These are phyloP conservation scores for Rhizophagus clarus DNA, from an alignment of 192 early-diverging fungal genomes.

Conservation along the genomic window DNA sequence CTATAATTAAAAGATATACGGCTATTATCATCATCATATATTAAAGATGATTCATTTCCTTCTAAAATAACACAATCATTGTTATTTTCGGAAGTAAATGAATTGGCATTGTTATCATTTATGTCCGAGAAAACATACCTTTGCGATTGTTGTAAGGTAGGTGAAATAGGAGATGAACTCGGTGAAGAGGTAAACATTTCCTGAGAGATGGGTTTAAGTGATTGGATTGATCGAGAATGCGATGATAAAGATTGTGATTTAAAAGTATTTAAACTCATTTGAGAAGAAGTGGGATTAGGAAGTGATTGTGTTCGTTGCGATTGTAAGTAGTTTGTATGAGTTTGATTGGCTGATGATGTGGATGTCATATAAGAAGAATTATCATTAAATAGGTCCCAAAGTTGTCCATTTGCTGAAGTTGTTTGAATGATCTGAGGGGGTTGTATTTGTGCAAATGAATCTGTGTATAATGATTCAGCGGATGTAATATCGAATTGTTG, in stretches of 20 bases:
- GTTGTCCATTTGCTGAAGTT: too few species aligned
- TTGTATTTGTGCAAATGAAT: not conserved
- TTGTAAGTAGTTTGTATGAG: constrained; percentile 2
- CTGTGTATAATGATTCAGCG: not conserved
- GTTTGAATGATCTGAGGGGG: not conserved
- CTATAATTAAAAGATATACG: not conserved
- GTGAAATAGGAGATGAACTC: not conserved
- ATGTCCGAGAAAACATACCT: not conserved
- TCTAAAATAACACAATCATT: not conserved
- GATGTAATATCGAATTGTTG: not conserved
- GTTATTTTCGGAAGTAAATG: not conserved
- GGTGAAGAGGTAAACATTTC: not conserved
- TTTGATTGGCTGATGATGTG: not conserved
- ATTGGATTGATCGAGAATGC: not conserved
- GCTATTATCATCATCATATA: not conserved
- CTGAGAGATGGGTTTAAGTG: not conserved
- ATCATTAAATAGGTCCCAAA: not conserved
- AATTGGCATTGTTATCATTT: not conserved
- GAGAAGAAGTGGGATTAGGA: not conserved
- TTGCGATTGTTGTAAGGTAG: not conserved
- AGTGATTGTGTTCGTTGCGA: not conserved
- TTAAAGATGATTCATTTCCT: not conserved
- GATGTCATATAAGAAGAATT: not conserved
- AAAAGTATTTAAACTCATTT: not conserved
- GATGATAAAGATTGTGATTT: not conserved